Conservation (phyloP, 2,329 filamentous ascomycete species). For the Aureobasidium sp. region DNA sequence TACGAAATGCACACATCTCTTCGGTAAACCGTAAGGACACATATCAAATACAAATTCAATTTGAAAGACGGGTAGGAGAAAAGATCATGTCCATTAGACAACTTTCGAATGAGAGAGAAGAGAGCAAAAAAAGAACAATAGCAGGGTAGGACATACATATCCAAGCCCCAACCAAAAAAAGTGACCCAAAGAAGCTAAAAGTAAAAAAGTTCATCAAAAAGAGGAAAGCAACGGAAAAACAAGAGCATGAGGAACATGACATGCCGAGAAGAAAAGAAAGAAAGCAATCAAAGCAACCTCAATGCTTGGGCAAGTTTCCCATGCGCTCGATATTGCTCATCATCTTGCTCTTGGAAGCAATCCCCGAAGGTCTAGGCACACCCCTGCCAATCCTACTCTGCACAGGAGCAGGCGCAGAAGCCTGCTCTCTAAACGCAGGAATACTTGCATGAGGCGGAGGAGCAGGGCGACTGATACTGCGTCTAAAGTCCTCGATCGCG, state of each 20-base stretch:
- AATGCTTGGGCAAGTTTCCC: slow-evolving; percentile 41
- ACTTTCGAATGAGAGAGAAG: background rate
- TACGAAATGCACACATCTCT: too few species aligned
- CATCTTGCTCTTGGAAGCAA: slow-evolving; percentile 57
- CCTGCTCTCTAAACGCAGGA: slow-evolving; percentile 55
- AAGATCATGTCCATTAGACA: background rate
- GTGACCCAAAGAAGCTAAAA: background rate
- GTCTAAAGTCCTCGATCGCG: slow-evolving; percentile 45
- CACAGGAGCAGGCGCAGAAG: slow-evolving; percentile 35
- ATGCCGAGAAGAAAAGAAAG: background rate
- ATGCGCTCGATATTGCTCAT: slow-evolving; percentile 85
- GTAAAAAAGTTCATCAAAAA: background rate
- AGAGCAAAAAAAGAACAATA: background rate
- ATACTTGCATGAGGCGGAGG: background rate
- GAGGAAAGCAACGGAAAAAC: background rate
- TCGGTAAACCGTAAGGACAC: too few species aligned
- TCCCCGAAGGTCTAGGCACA: slow-evolving; percentile 28
- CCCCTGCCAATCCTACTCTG: slow-evolving; percentile 43
- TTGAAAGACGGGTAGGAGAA: too few species aligned
- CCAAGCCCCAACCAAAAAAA: background rate
- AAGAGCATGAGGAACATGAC: background rate
- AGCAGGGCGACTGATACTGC: slow-evolving; percentile 50
- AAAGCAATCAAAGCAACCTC: background rate
- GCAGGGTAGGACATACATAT: too few species aligned
- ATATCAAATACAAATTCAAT: too few species aligned